A percentile compares a stretch with the other conserved stretches of the same genome.
Conservation (phyloP, 495 filamentous ascomycete genomes). For the Xylaria telfairii region DNA sequence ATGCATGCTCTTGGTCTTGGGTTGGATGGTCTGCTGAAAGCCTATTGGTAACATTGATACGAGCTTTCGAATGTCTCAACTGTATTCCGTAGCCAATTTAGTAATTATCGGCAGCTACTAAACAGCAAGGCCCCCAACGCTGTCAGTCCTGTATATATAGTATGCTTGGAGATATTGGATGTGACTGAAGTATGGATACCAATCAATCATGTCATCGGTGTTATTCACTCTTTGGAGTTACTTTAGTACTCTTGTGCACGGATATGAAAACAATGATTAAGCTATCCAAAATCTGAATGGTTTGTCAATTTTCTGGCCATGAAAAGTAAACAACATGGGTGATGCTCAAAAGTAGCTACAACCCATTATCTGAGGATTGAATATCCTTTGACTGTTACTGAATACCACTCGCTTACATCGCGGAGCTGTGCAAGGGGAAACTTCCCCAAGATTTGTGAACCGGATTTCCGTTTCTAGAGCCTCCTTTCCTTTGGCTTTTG, state of each 20-base stretch:
- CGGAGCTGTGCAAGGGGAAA: not conserved
- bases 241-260: not conserved
- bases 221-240: not conserved
- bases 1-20: no score
- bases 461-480: not conserved
- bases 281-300: not conserved
- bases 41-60: slow-evolving; percentile 7
- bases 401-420: not conserved
- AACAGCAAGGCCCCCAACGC: no score
- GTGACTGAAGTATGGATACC: not conserved
- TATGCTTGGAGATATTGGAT: not conserved
- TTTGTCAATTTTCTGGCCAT: not conserved
- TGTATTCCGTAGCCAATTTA: no score
- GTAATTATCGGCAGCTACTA: no score
- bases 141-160: no score
- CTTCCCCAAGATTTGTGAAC: not conserved
- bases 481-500: no score
- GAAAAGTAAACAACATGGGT: not conserved
- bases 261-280: not conserved
- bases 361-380: not conserved
- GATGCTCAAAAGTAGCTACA: slow-evolving; percentile 15
- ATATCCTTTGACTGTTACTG: not conserved
- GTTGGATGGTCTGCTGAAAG: not conserved
- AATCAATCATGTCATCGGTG: not conserved
- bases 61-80: not conserved